Evolutionary conservation across 305 asterid genomes (phyloP).

Genomic region (Lippia alba): DNA sequence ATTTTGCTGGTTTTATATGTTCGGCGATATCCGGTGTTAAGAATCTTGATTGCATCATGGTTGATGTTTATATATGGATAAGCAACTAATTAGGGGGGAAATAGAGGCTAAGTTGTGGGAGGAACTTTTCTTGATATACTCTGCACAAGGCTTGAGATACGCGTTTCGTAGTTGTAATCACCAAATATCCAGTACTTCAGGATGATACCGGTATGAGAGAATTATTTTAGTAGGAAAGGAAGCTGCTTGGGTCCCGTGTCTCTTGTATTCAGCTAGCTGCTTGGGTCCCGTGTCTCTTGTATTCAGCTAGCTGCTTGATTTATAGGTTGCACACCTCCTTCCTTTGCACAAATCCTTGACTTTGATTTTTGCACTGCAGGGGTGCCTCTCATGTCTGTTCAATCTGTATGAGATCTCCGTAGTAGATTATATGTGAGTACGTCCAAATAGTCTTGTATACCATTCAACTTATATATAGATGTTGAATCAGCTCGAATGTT

Average conservation of each 20-base stretch:
- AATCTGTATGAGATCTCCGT: neutral
- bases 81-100: neutral
- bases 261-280: neutral
- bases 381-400: neutral
- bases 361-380: neutral
- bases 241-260: neutral
- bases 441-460: neutral
- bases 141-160: neutral
- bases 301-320: neutral
- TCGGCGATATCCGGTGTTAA: neutral
- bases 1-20: neutral
- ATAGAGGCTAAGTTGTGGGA: neutral
- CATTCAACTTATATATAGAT: neutral
- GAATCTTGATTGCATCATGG: neutral
- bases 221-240: neutral
- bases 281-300: neutral
- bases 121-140: neutral
- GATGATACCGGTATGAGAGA: neutral
- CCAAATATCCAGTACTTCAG: neutral
- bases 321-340: neutral
- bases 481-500: slow-evolving; percentile 5
- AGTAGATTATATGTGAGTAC: neutral
- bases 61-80: slow-evolving; percentile 16
- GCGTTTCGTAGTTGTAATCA: neutral
- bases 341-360: neutral